Percentiles rank a stretch among this genome's conserved stretches.
Evolutionary conservation across 352 stramenopile genomes (phyloP).

Genomic region (Globisporangium camurandrum): DNA sequence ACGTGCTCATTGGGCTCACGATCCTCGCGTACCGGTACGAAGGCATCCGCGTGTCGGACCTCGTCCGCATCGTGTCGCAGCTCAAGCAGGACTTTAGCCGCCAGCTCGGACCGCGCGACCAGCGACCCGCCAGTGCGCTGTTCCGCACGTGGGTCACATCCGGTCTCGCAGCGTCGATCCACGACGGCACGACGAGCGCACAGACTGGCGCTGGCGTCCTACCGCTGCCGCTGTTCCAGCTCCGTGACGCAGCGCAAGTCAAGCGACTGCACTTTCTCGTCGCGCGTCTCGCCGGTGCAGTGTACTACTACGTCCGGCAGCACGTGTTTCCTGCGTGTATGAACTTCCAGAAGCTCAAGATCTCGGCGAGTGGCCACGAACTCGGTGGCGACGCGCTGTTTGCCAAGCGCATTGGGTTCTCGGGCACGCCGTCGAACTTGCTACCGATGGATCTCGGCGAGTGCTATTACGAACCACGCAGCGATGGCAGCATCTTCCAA

Average conservation of each 20-base stretch:
- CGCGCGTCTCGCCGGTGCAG: conserved; percentile 88
- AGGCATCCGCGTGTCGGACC: conserved; percentile 78
- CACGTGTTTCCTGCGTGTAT: conserved; percentile 99
- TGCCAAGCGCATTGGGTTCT: conserved; percentile 96
- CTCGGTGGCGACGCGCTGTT: conserved; percentile 98
- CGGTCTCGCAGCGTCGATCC: conserved; percentile 27
- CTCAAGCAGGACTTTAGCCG: conserved; percentile 85
- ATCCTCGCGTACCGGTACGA: conserved; percentile 90
- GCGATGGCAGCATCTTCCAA: conserved; percentile 98
- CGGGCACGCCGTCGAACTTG: conserved; percentile 97
- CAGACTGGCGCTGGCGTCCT: conserved; percentile 43
- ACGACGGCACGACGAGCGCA: conserved; percentile 11
- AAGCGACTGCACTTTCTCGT: conserved; percentile 92
- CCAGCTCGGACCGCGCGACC: conserved; percentile 72
- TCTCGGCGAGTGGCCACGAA: conserved; percentile 98
- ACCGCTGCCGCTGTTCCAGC: conserved; percentile 96
- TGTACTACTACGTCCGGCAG: conserved; percentile 97
- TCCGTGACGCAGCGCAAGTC: conserved; percentile 95
- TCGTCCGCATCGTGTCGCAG: conserved; percentile 82
- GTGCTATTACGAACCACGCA: conserved; percentile 97
- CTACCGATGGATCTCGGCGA: conserved; percentile 97
- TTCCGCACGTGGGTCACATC: conserved; percentile 71
- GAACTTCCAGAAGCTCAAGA: conserved; percentile 98
- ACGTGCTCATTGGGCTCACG: conserved; percentile 92
- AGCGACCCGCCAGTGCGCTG: conserved; percentile 67